Conservation (phyloP, 2,329 filamentous ascomycete species). For the Fusarium veterinarium region DNA sequence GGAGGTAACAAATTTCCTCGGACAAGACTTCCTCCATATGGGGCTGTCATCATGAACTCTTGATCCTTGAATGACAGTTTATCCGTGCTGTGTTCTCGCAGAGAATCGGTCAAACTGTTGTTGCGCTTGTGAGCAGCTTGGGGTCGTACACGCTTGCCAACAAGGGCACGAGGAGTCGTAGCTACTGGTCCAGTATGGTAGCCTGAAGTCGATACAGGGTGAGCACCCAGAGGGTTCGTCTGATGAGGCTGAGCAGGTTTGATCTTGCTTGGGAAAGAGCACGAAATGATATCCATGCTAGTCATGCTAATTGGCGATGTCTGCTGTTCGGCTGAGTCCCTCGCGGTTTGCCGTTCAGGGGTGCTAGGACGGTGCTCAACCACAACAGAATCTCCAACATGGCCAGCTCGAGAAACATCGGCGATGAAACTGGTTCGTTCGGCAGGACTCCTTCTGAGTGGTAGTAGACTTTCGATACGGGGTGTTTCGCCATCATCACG, state of each 20-base stretch:
- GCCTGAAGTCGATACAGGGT: conserved; percentile 65
- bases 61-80: conserved; percentile 64
- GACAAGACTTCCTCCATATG: conserved; percentile 85
- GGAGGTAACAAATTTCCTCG: conserved; percentile 88
- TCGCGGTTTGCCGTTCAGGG: conserved; percentile 53
- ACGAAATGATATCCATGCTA: conserved; percentile 71
- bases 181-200: conserved; percentile 64
- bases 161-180: conserved; percentile 67
- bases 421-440: conserved; percentile 56
- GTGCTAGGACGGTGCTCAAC: conserved; percentile 60
- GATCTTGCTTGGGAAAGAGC: conserved; percentile 69
- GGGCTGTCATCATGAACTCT: conserved; percentile 70
- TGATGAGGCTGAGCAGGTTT: conserved; percentile 54
- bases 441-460: conserved; percentile 41
- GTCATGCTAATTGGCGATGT: conserved; percentile 67
- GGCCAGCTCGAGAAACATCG: conserved; percentile 59
- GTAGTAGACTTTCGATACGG: conserved; percentile 56
- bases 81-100: conserved; percentile 73
- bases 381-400: conserved; percentile 60
- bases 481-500: conserved; percentile 57
- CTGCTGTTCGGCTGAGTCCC: conserved; percentile 37
- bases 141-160: conserved; percentile 69
- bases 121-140: conserved; percentile 78
- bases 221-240: conserved; percentile 61
- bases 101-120: conserved; percentile 86